Conservation (phyloP, 352 stramenopile genomes). For the Paralagenidium karlingii region DNA sequence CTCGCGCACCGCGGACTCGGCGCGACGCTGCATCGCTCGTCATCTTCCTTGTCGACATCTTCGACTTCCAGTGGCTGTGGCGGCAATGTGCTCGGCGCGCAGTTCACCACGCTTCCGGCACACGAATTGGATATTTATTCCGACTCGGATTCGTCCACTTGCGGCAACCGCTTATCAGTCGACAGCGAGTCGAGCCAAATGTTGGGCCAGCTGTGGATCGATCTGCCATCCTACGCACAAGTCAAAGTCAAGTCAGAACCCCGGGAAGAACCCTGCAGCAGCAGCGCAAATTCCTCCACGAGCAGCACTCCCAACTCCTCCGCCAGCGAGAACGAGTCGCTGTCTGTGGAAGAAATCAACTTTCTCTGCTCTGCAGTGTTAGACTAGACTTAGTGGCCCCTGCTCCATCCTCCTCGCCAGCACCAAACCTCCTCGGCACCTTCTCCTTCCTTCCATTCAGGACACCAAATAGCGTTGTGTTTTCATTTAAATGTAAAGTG, state of each 20-base stretch:
- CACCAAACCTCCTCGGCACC: too few relatives aligned
- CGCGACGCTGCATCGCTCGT: constrained; percentile 7
- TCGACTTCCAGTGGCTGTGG: constrained; percentile 8
- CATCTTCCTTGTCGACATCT: constrained; percentile 12
- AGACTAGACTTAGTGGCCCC: too few relatives aligned
- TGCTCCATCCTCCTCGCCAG: too few relatives aligned
- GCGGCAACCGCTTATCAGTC: constrained; percentile 35
- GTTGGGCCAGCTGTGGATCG: constrained; percentile 42
- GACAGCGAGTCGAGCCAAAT: constrained; percentile 43
- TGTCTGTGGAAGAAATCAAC: constrained; percentile 77
- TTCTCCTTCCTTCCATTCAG: too few relatives aligned
- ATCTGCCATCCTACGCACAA: too few relatives aligned
- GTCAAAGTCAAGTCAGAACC: too few relatives aligned
- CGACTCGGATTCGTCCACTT: constrained; percentile 40
- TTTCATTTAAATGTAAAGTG: too few relatives aligned
- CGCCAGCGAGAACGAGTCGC: too few relatives aligned
- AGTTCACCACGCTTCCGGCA: constrained; percentile 14
- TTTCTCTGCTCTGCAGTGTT: constrained; percentile 76
- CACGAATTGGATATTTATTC: constrained; percentile 42
- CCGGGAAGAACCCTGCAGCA: too few relatives aligned
- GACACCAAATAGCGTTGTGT: too few relatives aligned
- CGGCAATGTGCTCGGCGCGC: constrained; percentile 2
- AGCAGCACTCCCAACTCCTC: too few relatives aligned
- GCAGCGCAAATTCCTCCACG: too few relatives aligned
- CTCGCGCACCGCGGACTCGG: constrained; percentile 3